Evolutionary conservation across 768 basidiomycete species (phyloP), one percentile per base, ranked within the genome.

Genomic region (Amanita rimosa): DNA sequence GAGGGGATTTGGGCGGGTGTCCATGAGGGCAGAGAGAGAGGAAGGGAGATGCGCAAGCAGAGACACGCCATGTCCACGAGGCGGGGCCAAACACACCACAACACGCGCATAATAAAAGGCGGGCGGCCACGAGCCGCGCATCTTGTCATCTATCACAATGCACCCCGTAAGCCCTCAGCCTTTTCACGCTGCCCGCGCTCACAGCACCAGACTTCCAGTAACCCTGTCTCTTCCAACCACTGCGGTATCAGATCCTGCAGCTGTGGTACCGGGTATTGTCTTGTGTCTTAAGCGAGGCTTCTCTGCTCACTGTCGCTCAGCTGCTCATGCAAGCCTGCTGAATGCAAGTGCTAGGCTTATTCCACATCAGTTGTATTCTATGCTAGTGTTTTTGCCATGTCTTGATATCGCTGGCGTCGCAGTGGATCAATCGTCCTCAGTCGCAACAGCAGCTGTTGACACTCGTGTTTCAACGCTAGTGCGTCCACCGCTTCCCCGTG

Each of bases 321-420:
- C 52, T 84, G 81, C 69, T 50, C 52, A 22, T 83, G 81, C 74
- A 72, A 75, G 65, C 58, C 76, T 44, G 75, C 72, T 46, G 72
- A 75, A 53, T 82, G 80, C 80, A 81, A 81, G 65, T 84, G 78
- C 70, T 79, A 62, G 74, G 53, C 48, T 52, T 38, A 39, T 36
- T 17, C 27, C 27, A 27, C 26, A 36, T 21, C 46, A 36, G 16
- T 38, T 42, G 37, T 49, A 26, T 17, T 50, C 11, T 22, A 29
- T 13, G 21, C 39, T 42, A 27, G 13, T 41, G 31, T 27, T 26
- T 17, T 39, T 40, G 33, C 69, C 44, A 88, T 63, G 29, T 84
- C 83, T 51, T 68, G 60, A 62, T 97, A 96, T 57, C 92, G 73
- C 47, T 66, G 68, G 48, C 64, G 68, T 50, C 94, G 71, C 54